Evolutionary conservation across 495 filamentous ascomycete genomes (phyloP).

Genomic region (Aspergillus diversus): DNA sequence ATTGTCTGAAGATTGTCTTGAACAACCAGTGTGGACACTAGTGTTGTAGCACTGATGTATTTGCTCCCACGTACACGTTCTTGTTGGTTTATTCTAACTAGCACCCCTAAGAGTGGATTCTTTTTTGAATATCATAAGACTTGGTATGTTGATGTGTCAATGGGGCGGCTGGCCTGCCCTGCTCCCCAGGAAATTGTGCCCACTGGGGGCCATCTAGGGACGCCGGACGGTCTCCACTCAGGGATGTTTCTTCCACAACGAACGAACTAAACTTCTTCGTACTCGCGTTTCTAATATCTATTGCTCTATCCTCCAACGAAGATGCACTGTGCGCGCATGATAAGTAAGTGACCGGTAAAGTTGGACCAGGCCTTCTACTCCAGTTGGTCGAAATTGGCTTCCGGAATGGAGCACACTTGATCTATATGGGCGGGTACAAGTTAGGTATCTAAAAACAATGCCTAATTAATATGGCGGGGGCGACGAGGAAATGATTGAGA

Average conservation of each 20-base stretch:
- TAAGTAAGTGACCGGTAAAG: constrained; percentile 59
- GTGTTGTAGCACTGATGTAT: too few relatives aligned
- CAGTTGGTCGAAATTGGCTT: background rate
- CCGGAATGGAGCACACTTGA: background rate
- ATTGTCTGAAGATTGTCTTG: too few relatives aligned
- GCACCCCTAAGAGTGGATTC: too few relatives aligned
- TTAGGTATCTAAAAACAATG: too few relatives aligned
- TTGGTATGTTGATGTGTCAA: too few relatives aligned
- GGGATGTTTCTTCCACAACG: constrained; percentile 50
- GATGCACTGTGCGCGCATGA: constrained; percentile 44
- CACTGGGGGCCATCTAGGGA: too few relatives aligned
- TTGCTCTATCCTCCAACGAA: constrained; percentile 35
- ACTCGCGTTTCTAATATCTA: constrained; percentile 47
- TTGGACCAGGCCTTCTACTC: constrained; percentile 24
- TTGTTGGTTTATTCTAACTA: too few relatives aligned
- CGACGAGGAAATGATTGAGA: background rate
- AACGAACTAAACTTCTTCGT: constrained; percentile 47
- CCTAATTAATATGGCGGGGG: background rate
- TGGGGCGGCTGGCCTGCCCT: too few relatives aligned
- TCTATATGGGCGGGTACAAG: background rate
- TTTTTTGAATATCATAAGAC: too few relatives aligned
- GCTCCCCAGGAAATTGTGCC: too few relatives aligned
- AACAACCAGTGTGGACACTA: too few relatives aligned
- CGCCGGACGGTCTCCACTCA: constrained; percentile 39
- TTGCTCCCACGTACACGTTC: too few relatives aligned